phyloP scores from a whole-genome alignment of 345 rosid species.

The Lepidium didymum region DNA sequence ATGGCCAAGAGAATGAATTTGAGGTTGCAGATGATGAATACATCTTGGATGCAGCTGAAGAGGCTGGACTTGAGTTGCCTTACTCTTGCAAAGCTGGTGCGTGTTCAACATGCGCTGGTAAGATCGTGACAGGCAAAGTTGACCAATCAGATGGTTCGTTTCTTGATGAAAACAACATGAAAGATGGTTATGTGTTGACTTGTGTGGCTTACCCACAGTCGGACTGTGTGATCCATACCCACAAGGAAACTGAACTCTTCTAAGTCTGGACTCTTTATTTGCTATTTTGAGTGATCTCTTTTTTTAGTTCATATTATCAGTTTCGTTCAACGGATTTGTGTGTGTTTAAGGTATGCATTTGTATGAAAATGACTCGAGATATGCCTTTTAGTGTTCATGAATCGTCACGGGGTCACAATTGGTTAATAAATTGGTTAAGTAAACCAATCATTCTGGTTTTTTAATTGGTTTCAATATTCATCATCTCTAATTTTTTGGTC shows the following conservation, averaged over 20 bases:
- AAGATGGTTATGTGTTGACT: slow-evolving; percentile 59
- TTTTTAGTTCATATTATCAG: not conserved
- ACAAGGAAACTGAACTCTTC: slow-evolving; percentile 71
- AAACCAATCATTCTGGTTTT: not conserved
- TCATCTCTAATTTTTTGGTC: not conserved
- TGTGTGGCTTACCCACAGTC: slow-evolving; percentile 64
- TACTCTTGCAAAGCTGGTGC: slow-evolving; percentile 94
- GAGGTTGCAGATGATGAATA: slow-evolving; percentile 52
- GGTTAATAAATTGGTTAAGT: slow-evolving; percentile 20
- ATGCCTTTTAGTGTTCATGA: slow-evolving; percentile 12
- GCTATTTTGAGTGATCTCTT: slow-evolving; percentile 3
- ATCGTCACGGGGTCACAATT: not conserved
- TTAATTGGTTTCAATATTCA: not conserved
- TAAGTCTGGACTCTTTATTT: slow-evolving; percentile 6
- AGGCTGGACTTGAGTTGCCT: slow-evolving; percentile 73
- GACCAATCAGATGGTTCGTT: slow-evolving; percentile 84
- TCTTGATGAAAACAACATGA: slow-evolving; percentile 56
- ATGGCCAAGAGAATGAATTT: slow-evolving; percentile 51
- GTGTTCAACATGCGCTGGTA: slow-evolving; percentile 80
- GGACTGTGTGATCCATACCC: slow-evolving; percentile 78
- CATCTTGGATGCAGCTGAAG: slow-evolving; percentile 82
- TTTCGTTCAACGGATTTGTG: not conserved
- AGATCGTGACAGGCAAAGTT: slow-evolving; percentile 52
- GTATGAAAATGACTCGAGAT: slow-evolving; percentile 13
- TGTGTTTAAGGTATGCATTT: slow-evolving; percentile 11